Percentiles rank a stretch among this genome's conserved stretches.
These are phyloP conservation scores for Penicillium sp. DNA, from an alignment of 2,329 filamentous ascomycete genomes.

Conservation along the genomic window DNA sequence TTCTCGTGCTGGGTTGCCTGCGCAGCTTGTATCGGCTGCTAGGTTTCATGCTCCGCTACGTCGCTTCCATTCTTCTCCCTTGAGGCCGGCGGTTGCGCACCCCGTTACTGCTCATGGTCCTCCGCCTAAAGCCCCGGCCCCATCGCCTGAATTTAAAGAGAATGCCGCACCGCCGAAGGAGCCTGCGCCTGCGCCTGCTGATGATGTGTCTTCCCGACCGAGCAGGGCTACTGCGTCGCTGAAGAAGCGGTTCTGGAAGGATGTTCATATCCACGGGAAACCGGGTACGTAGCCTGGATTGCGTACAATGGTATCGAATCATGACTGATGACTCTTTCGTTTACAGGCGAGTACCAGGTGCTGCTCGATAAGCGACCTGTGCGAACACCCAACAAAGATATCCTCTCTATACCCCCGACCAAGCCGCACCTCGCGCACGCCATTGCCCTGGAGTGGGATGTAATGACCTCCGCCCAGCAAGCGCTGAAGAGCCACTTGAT, in stretches of 20 bases:
- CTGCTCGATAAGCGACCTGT: slow-evolving; percentile 74
- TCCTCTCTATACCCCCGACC: slow-evolving; percentile 64
- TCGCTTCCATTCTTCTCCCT: slow-evolving; percentile 31
- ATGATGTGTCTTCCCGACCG: slow-evolving; percentile 24
- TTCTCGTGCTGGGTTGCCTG: slow-evolving; percentile 19
- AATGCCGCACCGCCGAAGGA: slow-evolving; percentile 43
- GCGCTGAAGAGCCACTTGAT: slow-evolving; percentile 81
- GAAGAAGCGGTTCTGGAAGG: slow-evolving; percentile 80
- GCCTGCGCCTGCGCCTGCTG: slow-evolving; percentile 20
- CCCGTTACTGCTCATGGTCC: slow-evolving; percentile 55
- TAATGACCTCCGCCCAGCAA: slow-evolving; percentile 73
- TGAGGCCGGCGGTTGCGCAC: slow-evolving; percentile 50
- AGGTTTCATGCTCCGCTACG: slow-evolving; percentile 21
- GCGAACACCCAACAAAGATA: slow-evolving; percentile 65
- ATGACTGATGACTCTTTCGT: slow-evolving; percentile 3
- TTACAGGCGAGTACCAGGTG: slow-evolving; percentile 53
- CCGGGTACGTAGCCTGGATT: slow-evolving; percentile 47
- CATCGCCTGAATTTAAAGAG: slow-evolving; percentile 46
- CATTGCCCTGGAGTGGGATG: slow-evolving; percentile 90
- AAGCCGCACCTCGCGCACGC: slow-evolving; percentile 79
- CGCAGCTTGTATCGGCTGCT: slow-evolving; percentile 14
- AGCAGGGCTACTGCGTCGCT: slow-evolving; percentile 40
- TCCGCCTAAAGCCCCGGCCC: slow-evolving; percentile 53
- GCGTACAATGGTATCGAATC: background rate
- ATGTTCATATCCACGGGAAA: slow-evolving; percentile 64